Evolutionary conservation across 2,329 filamentous ascomycete genomes (phyloP).

Genomic region (Parastagonospora avenae): DNA sequence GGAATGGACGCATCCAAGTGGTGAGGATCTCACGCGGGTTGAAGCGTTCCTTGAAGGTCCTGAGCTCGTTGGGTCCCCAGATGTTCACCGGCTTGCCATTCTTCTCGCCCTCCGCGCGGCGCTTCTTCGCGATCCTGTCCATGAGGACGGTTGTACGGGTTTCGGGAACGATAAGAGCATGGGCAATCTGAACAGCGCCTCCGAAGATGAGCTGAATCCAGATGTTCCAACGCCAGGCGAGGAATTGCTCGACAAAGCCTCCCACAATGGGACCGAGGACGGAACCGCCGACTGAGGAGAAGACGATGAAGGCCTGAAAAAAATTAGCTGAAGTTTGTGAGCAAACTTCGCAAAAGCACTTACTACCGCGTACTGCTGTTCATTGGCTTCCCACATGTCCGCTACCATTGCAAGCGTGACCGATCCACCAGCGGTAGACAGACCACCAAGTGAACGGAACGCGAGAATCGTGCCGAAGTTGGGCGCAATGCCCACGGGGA

Average conservation of each 20-base stretch:
- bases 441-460: constrained; percentile 54
- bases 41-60: constrained; percentile 43
- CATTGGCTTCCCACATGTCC: constrained; percentile 60
- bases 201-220: constrained; percentile 89
- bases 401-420: constrained; percentile 69
- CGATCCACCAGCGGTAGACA: constrained; percentile 64
- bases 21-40: constrained; percentile 49
- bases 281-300: constrained; percentile 78
- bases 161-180: constrained; percentile 75
- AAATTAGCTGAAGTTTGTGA: constrained; percentile 1
- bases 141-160: constrained; percentile 78
- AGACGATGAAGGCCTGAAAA: constrained; percentile 60
- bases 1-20: constrained; percentile 66
- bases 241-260: constrained; percentile 71
- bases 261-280: constrained; percentile 79
- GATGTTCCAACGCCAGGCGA: constrained; percentile 78
- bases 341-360: neutral
- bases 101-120: constrained; percentile 67
- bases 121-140: constrained; percentile 77
- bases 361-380: constrained; percentile 71
- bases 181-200: constrained; percentile 68
- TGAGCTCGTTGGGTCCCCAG: constrained; percentile 76
- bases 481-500: constrained; percentile 68
- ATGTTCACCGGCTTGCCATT: constrained; percentile 64
- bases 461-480: constrained; percentile 75